Percentiles rank a stretch among this genome's conserved stretches.
phyloP scores from a whole-genome alignment of 1,284 basidiomycete genomes.

The Ganoderma boninense region DNA sequence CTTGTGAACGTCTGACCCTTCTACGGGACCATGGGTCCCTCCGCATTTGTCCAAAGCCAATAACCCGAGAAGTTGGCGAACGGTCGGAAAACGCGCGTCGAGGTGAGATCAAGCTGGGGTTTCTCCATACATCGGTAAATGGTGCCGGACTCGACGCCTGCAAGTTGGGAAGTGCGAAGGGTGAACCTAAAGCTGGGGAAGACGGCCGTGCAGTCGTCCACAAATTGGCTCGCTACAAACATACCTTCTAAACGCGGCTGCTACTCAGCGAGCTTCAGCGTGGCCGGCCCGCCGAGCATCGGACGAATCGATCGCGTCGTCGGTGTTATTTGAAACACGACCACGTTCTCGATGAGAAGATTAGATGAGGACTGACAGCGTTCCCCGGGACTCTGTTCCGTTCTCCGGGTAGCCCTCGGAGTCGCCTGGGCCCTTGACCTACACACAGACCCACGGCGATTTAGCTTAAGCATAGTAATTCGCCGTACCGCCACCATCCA shows the following conservation, averaged over 20 bases:
- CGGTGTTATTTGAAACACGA: not conserved
- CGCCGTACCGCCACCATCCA: slow-evolving; percentile 1
- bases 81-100: not conserved
- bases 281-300: not conserved
- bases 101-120: not conserved
- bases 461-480: slow-evolving; percentile 6
- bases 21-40: not conserved
- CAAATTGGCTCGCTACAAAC: slow-evolving; percentile 1
- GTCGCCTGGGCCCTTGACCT: not conserved
- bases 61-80: not conserved
- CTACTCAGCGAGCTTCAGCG: not conserved
- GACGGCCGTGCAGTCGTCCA: not conserved
- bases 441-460: not conserved
- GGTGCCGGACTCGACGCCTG: not conserved
- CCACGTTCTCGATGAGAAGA: not conserved
- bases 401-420: not conserved
- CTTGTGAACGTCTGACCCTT: not conserved
- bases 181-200: not conserved
- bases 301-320: not conserved
- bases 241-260: slow-evolving; percentile 4
- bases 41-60: not conserved
- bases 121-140: not conserved
- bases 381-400: not conserved
- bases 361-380: not conserved
- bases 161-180: not conserved